A percentile compares a stretch with the other conserved stretches of the same genome.
Evolutionary conservation across 2,329 filamentous ascomycete species (phyloP).

Genomic region (Onygena corvina): DNA sequence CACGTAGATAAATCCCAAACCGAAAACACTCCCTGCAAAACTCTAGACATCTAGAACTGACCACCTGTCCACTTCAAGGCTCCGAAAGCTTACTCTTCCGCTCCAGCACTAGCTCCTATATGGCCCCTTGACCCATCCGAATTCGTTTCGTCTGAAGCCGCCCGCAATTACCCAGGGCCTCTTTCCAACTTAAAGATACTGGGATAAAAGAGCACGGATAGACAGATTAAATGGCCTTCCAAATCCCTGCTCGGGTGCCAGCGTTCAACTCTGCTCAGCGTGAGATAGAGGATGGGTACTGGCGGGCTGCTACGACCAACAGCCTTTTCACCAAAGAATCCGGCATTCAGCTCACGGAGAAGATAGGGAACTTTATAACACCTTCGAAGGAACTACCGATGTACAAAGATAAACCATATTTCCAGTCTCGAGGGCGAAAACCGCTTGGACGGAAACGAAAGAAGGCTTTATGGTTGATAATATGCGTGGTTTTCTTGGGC

Average conservation of each 20-base stretch:
- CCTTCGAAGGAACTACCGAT: conserved; percentile 60
- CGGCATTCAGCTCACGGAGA: conserved; percentile 45
- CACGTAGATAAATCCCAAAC: neutral
- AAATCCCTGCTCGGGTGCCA: conserved; percentile 56
- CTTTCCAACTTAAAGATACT: conserved; percentile 1
- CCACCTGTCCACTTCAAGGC: neutral
- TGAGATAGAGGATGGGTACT: conserved; percentile 53
- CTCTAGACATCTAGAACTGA: neutral
- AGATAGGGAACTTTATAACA: conserved; percentile 54
- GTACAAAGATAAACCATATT: conserved; percentile 98
- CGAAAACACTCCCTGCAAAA: neutral
- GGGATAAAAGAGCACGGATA: neutral
- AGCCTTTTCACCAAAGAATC: conserved; percentile 18
- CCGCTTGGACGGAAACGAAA: conserved; percentile 44
- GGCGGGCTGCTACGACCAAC: conserved; percentile 40
- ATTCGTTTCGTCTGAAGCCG: neutral
- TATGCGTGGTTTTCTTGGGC: conserved; percentile 45
- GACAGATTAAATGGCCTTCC: conserved; percentile 40
- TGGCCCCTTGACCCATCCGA: neutral
- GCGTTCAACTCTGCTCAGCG: conserved; percentile 55
- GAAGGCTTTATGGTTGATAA: conserved; percentile 46
- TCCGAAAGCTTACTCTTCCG: neutral
- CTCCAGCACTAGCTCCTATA: too few relatives aligned
- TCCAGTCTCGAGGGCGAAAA: conserved; percentile 38
- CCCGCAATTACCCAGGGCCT: neutral